Conservation (phyloP, 176 grass and related monocot species). For the Carex pumila region DNA sequence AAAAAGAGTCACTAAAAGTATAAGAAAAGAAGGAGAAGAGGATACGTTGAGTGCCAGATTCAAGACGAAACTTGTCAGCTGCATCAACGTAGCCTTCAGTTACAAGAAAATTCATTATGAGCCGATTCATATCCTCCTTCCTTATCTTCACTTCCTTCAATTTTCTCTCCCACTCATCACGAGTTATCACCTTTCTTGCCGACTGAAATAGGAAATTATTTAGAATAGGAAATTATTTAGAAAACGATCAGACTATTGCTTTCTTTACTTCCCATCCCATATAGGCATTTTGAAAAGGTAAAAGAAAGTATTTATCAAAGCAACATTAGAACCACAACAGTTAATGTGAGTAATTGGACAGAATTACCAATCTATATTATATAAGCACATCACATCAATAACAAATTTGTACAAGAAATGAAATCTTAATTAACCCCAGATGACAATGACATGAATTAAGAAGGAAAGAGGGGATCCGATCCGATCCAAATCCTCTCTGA, state of each 20-base stretch:
- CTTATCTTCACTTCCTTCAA: constrained; percentile 88
- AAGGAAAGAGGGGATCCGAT: neutral
- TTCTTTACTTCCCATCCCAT: neutral
- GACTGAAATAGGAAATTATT: constrained; percentile 34
- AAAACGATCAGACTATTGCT: neutral
- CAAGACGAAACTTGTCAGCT: constrained; percentile 86
- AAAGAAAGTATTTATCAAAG: too few species aligned
- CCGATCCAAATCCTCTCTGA: neutral
- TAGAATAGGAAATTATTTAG: neutral
- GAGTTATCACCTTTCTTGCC: constrained; percentile 72
- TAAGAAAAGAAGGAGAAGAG: neutral
- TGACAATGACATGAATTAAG: neutral
- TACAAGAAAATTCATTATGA: constrained; percentile 94
- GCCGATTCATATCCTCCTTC: constrained; percentile 88
- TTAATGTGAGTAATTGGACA: neutral
- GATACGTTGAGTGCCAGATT: constrained; percentile 91
- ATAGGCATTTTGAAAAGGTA: neutral
- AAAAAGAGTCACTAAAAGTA: neutral
- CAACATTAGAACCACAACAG: neutral
- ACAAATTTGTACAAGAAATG: neutral
- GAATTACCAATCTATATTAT: neutral
- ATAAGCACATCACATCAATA: neutral
- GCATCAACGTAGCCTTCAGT: constrained; percentile 89
- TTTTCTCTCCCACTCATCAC: constrained; percentile 92
- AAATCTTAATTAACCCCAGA: neutral